Percentiles rank a stretch among this genome's conserved stretches.
phyloP scores from a whole-genome alignment of 2,329 filamentous ascomycete genomes.

The Ascosphaera pollenicola region DNA sequence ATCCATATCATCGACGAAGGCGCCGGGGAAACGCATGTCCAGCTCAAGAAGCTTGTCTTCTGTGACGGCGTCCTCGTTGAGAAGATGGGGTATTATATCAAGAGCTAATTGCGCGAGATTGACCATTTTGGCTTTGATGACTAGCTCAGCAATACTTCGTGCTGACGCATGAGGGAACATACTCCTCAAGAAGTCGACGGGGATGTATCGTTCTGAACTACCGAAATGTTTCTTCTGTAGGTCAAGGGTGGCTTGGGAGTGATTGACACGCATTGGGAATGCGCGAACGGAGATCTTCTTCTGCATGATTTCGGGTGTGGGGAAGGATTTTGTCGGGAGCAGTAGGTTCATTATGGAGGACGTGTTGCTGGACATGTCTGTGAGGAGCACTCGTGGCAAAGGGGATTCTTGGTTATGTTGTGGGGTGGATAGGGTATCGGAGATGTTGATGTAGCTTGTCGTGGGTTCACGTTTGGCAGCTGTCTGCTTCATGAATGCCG shows the following conservation, averaged over 20 bases:
- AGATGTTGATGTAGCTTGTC: not conserved
- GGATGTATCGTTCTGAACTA: not conserved
- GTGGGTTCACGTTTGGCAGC: not conserved
- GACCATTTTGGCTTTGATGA: not conserved
- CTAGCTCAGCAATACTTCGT: not conserved
- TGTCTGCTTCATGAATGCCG: not conserved
- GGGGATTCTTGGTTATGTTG: not conserved
- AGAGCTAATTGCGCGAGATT: not conserved
- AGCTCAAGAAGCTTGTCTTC: not conserved
- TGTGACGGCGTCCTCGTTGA: not conserved
- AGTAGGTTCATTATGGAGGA: not conserved
- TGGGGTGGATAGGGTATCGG: not conserved
- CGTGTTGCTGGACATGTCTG: not conserved
- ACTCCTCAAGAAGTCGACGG: not conserved
- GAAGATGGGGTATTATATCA: not conserved
- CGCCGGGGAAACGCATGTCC: not conserved
- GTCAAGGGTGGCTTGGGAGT: not conserved
- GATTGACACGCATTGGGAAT: not conserved
- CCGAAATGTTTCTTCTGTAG: not conserved
- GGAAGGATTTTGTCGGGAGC: not conserved
- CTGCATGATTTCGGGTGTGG: not conserved
- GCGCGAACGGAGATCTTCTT: not conserved
- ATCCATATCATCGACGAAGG: conserved; percentile 1
- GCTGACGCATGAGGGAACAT: not conserved
- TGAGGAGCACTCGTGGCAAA: not conserved